Conservation (phyloP, 2,329 filamentous ascomycete species). For the Metarhizium rileyi region DNA sequence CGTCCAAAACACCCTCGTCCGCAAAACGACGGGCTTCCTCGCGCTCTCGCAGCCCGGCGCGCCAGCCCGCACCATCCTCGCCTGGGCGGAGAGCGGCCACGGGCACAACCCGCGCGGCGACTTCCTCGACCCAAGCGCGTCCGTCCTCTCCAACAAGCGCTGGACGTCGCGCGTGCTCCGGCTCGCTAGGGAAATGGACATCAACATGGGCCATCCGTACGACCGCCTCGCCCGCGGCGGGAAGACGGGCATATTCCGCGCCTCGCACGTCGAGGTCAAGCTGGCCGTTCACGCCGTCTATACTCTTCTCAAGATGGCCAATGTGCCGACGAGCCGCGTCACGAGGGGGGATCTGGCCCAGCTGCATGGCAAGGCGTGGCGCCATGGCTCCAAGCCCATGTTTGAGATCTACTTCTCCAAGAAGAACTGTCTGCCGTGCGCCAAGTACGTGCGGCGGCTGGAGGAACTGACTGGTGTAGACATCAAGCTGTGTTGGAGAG, state of each 20-base stretch:
- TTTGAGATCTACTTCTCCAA: slow-evolving; percentile 28
- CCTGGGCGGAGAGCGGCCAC: slow-evolving; percentile 25
- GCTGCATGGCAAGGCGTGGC: slow-evolving; percentile 16
- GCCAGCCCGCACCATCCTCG: slow-evolving; percentile 17
- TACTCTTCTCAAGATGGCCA: slow-evolving; percentile 17
- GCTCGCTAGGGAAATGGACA: slow-evolving; percentile 18
- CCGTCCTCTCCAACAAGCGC: slow-evolving; percentile 18
- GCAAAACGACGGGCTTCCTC: slow-evolving; percentile 25
- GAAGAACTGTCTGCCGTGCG: slow-evolving; percentile 21
- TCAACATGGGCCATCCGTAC: slow-evolving; percentile 20
- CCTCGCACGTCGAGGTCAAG: slow-evolving; percentile 31
- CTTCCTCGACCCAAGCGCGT: slow-evolving; percentile 14
- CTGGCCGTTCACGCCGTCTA: slow-evolving; percentile 24
- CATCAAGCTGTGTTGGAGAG: slow-evolving; percentile 18
- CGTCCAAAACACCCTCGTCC: slow-evolving; percentile 11
- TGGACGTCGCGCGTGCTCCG: slow-evolving; percentile 22
- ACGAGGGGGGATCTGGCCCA: slow-evolving; percentile 11
- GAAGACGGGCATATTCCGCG: slow-evolving; percentile 18
- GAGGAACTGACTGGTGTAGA: slow-evolving; percentile 17
- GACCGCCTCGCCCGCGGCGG: slow-evolving; percentile 12
- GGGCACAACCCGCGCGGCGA: slow-evolving; percentile 20
- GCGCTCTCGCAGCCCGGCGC: slow-evolving; percentile 10
- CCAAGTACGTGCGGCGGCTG: slow-evolving; percentile 15
- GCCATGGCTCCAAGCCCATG: slow-evolving; percentile 15
- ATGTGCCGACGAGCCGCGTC: slow-evolving; percentile 15